Conservation (phyloP, 345 rosid genomes). For the Eucalyptus urophylla region DNA sequence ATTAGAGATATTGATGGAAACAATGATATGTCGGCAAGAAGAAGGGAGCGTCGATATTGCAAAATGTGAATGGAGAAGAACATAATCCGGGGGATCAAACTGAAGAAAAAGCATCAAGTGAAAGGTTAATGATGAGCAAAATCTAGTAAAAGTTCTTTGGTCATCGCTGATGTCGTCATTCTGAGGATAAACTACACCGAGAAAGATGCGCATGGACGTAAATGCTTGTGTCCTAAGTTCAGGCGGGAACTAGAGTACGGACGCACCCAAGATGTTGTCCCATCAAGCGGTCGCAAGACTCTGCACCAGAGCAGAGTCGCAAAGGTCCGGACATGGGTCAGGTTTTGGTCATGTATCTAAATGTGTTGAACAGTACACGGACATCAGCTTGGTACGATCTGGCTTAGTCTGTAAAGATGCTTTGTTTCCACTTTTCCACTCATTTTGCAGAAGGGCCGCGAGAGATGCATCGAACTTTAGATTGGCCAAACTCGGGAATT, state of each 20-base stretch:
- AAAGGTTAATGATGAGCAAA: not conserved
- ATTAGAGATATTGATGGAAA: not conserved
- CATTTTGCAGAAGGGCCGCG: not conserved
- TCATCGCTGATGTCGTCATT: not conserved
- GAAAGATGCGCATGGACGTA: not conserved
- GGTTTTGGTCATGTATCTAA: not conserved
- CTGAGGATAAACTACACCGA: not conserved
- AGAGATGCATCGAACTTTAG: not conserved
- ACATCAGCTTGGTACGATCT: not conserved
- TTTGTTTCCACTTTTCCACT: not conserved
- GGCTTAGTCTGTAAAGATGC: not conserved
- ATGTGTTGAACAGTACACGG: not conserved
- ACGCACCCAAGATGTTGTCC: not conserved
- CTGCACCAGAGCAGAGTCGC: not conserved
- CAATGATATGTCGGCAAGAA: not conserved
- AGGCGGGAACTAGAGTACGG: not conserved
- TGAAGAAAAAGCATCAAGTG: not conserved
- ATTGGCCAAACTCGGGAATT: not conserved
- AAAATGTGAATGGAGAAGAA: not conserved
- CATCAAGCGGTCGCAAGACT: not conserved
- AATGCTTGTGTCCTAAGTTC: not conserved
- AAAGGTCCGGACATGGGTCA: not conserved
- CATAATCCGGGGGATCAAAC: not conserved
- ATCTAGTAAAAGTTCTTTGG: not conserved
- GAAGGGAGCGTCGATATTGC: not conserved